Conservation (phyloP, 306 rosid genomes). For the Pueraria montana region DNA sequence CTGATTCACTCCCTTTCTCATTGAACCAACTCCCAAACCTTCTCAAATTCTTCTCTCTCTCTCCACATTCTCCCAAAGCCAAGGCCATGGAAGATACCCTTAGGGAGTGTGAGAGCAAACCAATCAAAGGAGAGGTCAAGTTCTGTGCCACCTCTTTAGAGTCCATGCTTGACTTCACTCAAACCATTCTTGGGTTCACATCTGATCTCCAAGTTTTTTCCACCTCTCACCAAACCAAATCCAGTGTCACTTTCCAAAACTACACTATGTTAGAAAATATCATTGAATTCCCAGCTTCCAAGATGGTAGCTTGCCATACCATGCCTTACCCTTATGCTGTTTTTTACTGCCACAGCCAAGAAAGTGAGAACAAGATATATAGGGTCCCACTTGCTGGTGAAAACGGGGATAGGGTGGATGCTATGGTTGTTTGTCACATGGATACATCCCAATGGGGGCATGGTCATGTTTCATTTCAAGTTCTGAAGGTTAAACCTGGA, state of each 20-base stretch:
- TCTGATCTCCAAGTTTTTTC: constrained; percentile 46
- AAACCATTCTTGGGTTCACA: constrained; percentile 49
- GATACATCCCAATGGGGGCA: constrained; percentile 82
- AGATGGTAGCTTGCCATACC: constrained; percentile 86
- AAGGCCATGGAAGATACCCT: constrained; percentile 76
- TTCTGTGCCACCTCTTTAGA: constrained; percentile 80
- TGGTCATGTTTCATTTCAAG: constrained; percentile 69
- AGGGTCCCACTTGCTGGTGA: constrained; percentile 64
- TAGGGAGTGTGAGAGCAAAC: constrained; percentile 63
- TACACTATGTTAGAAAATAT: constrained; percentile 62
- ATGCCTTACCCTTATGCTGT: constrained; percentile 86
- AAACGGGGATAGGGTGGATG: constrained; percentile 69
- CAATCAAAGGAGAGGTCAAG: constrained; percentile 79
- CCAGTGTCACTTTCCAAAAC: constrained; percentile 70
- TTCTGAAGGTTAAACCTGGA: constrained; percentile 70
- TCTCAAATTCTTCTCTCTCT: constrained; percentile 59
- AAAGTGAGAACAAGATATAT: constrained; percentile 60
- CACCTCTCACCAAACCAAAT: constrained; percentile 62
- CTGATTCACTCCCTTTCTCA: constrained; percentile 75
- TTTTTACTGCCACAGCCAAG: constrained; percentile 74
- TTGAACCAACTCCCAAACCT: constrained; percentile 59
- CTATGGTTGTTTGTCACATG: constrained; percentile 80
- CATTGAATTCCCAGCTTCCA: constrained; percentile 55
- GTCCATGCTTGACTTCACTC: constrained; percentile 73
- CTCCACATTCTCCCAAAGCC: constrained; percentile 71